Percentiles rank a stretch among this genome's conserved stretches.
These are phyloP conservation scores for Ceratocystis smalleyi DNA, from an alignment of 2,329 filamentous ascomycete genomes.

Conservation along the genomic window DNA sequence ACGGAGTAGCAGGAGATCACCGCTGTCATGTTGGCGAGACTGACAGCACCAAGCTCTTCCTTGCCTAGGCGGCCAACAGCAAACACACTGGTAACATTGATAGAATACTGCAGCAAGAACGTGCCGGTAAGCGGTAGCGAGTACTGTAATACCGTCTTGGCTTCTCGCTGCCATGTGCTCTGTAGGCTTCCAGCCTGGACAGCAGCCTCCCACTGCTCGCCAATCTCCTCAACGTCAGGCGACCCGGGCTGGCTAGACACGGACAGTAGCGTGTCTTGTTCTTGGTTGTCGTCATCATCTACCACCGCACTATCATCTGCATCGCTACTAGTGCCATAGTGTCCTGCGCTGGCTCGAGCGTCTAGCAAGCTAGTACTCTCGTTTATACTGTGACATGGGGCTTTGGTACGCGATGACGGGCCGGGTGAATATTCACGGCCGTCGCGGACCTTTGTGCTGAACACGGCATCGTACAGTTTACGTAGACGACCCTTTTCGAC, in stretches of 20 bases:
- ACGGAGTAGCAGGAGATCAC: conserved; percentile 65
- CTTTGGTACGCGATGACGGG: background rate
- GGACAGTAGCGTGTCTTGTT: conserved; percentile 24
- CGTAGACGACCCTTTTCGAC: conserved; percentile 20
- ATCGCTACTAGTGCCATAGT: background rate
- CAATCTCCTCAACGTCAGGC: conserved; percentile 41
- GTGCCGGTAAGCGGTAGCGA: conserved; percentile 56
- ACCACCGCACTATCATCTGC: conserved; percentile 21
- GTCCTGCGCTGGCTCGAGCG: background rate
- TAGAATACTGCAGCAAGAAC: conserved; percentile 66
- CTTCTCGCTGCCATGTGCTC: conserved; percentile 82
- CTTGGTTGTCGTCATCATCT: conserved; percentile 7
- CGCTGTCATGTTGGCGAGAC: conserved; percentile 53
- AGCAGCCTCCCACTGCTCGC: conserved; percentile 71
- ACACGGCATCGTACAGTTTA: conserved; percentile 33
- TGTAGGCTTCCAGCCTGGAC: conserved; percentile 66
- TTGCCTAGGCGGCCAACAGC: conserved; percentile 62
- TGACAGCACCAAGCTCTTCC: conserved; percentile 34
- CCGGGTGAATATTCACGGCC: conserved; percentile 15
- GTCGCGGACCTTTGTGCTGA: conserved; percentile 35
- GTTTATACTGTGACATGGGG: conserved; percentile 2
- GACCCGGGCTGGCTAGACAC: conserved; percentile 22
- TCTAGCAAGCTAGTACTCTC: conserved; percentile 9
- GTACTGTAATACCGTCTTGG: conserved; percentile 62
- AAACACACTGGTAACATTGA: conserved; percentile 70